These are phyloP conservation scores for Pseudogymnoascus sp. DNA, from an alignment of 2,329 filamentous ascomycete species.

Conservation along the genomic window DNA sequence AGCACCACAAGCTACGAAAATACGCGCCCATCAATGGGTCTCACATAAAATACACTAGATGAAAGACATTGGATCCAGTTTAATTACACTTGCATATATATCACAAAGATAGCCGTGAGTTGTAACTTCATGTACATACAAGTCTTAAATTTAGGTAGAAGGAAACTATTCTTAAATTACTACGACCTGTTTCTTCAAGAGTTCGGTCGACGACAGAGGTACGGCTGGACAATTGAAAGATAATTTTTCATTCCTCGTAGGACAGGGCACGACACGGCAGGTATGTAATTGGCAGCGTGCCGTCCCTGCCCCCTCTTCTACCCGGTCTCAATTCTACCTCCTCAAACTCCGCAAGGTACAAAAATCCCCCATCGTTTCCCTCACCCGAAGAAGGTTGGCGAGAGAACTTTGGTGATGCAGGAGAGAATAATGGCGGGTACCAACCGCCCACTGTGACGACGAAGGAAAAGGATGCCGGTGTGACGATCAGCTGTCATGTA, in stretches of 20 bases:
- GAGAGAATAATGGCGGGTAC: conserved; percentile 24
- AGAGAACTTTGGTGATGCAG: conserved; percentile 23
- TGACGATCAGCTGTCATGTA: conserved; percentile 16
- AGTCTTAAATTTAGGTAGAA: conserved; percentile 3
- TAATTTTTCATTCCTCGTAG: not conserved
- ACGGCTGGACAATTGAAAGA: conserved; percentile 2
- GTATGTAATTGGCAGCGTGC: not conserved
- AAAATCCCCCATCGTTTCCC: conserved; percentile 12
- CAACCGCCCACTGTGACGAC: conserved; percentile 25
- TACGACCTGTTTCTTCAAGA: not conserved
- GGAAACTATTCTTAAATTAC: conserved; percentile 7
- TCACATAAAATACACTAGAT: not conserved
- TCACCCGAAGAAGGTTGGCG: conserved; percentile 21
- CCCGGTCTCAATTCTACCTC: conserved; percentile 11
- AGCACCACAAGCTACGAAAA: not conserved
- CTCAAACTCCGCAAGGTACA: conserved; percentile 16
- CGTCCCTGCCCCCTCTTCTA: conserved; percentile 10
- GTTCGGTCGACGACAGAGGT: not conserved
- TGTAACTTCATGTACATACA: not conserved
- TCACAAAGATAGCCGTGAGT: not conserved
- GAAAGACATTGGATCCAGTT: not conserved
- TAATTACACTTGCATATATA: not conserved
- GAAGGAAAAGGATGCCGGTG: conserved; percentile 23
- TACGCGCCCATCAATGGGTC: not conserved
- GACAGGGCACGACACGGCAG: not conserved